A percentile compares a stretch with the other conserved stretches of the same genome.
These are phyloP conservation scores for Ogataea populi-albae DNA, from an alignment of 805 yeast genomes.

Conservation along the genomic window DNA sequence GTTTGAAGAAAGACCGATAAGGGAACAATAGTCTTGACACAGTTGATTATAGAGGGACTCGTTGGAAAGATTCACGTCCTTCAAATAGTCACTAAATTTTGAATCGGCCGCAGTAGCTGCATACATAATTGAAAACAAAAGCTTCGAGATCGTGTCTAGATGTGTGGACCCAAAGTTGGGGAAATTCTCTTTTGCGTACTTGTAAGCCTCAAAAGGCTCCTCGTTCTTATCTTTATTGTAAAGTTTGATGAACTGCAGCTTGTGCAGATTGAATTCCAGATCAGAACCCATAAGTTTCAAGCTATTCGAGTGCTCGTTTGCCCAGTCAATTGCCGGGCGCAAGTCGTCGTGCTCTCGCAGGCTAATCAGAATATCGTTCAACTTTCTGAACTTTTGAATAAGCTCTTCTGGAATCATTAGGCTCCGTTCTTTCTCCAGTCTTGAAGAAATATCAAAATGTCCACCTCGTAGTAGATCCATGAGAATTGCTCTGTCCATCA, in stretches of 20 bases:
- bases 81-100: conserved; percentile 9
- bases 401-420: conserved; percentile 27
- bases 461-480: conserved; percentile 34
- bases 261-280: conserved; percentile 45
- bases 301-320: conserved; percentile 23
- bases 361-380: conserved; percentile 42
- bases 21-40: conserved; percentile 47
- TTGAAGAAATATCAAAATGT: conserved; percentile 25
- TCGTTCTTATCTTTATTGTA: conserved; percentile 19
- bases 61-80: conserved; percentile 7
- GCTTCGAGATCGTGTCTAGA: conserved; percentile 41
- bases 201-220: conserved; percentile 34
- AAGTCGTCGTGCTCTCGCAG: conserved; percentile 36
- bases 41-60: conserved; percentile 28
- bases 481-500: conserved; percentile 28
- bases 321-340: conserved; percentile 51
- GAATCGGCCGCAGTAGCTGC: conserved; percentile 9
- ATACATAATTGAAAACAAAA: conserved; percentile 38
- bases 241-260: conserved; percentile 38
- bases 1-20: conserved; percentile 47
- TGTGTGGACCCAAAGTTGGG: conserved; percentile 39
- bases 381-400: conserved; percentile 36
- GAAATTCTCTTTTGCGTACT: conserved; percentile 43
- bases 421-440: conserved; percentile 29
- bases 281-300: conserved; percentile 38